Conservation (phyloP, 2,329 filamentous ascomycete species). For the Tolypocladium album region DNA sequence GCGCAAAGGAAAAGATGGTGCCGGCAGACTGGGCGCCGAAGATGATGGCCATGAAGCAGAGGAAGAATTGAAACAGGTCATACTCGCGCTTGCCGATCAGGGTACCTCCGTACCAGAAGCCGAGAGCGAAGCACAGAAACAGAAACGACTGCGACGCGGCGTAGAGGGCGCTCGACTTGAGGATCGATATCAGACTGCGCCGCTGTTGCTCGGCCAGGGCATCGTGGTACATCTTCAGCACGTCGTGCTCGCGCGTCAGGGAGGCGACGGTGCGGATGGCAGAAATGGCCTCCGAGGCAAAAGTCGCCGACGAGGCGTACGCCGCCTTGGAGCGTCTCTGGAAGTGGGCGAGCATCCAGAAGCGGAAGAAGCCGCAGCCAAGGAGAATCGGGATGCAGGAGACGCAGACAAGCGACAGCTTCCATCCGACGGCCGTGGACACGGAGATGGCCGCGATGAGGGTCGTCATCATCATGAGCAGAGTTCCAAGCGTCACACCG, state of each 20-base stretch:
- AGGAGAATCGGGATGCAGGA: constrained; percentile 68
- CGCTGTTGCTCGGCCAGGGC: constrained; percentile 58
- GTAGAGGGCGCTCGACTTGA: constrained; percentile 70
- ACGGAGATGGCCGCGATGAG: constrained; percentile 63
- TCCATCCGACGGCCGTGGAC: constrained; percentile 73
- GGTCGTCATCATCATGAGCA: constrained; percentile 72
- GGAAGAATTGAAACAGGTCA: constrained; percentile 76
- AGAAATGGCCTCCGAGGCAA: constrained; percentile 86
- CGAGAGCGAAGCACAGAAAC: constrained; percentile 75
- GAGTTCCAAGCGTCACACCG: constrained; percentile 76
- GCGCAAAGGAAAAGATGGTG: constrained; percentile 78
- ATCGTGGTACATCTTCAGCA: constrained; percentile 59
- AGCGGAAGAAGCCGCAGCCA: constrained; percentile 75
- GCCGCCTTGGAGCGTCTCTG: constrained; percentile 68
- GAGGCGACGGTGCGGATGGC: constrained; percentile 90
- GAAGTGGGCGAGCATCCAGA: constrained; percentile 74
- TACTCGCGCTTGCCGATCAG: constrained; percentile 65
- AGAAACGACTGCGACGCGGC: constrained; percentile 75
- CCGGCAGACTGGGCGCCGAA: constrained; percentile 90
- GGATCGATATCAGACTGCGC: constrained; percentile 58
- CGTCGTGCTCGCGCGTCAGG: constrained; percentile 76
- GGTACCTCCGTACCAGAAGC: constrained; percentile 85
- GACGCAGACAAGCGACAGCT: constrained; percentile 73
- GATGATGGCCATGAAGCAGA: constrained; percentile 79
- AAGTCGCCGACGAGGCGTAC: constrained; percentile 72